These are phyloP conservation scores for Termitomyces titanicus DNA, from an alignment of 768 basidiomycete genomes.

Conservation along the genomic window DNA sequence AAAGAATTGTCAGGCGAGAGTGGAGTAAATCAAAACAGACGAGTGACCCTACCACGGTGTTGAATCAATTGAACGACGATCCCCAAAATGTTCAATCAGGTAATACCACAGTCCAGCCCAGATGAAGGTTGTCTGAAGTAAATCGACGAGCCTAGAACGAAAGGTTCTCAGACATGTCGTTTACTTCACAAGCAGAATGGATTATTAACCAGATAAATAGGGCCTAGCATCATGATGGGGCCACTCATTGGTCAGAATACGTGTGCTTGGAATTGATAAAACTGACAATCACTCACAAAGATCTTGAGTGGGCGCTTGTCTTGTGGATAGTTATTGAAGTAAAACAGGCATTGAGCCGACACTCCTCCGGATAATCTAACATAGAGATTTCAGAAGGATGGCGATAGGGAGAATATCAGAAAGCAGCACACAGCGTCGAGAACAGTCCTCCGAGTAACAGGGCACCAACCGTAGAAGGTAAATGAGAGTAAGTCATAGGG, in stretches of 20 bases:
- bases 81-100: constrained; percentile 2
- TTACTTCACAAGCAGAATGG: not conserved
- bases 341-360: constrained; percentile 6
- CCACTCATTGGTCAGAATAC: too few species aligned
- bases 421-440: constrained; percentile 7
- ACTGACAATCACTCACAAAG: constrained; percentile 1
- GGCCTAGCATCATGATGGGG: not conserved
- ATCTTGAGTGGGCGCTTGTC: constrained; percentile 5
- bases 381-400: not conserved
- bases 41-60: constrained; percentile 4
- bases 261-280: not conserved
- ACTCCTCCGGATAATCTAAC: constrained; percentile 11
- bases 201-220: constrained; percentile 1
- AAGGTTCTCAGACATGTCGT: not conserved
- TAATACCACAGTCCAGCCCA: constrained; percentile 10
- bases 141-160: constrained; percentile 1
- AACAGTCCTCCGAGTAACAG: constrained; percentile 11
- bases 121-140: constrained; percentile 4
- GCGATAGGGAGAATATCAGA: not conserved
- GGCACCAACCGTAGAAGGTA: constrained; percentile 11
- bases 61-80: not conserved
- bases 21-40: too few species aligned
- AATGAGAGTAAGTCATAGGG: not conserved
- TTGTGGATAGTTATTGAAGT: constrained; percentile 6
- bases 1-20: not conserved